A percentile compares a stretch with the other conserved stretches of the same genome.
phyloP scores from a whole-genome alignment of 139 green algal species.

The Picochlorum costavermella region DNA sequence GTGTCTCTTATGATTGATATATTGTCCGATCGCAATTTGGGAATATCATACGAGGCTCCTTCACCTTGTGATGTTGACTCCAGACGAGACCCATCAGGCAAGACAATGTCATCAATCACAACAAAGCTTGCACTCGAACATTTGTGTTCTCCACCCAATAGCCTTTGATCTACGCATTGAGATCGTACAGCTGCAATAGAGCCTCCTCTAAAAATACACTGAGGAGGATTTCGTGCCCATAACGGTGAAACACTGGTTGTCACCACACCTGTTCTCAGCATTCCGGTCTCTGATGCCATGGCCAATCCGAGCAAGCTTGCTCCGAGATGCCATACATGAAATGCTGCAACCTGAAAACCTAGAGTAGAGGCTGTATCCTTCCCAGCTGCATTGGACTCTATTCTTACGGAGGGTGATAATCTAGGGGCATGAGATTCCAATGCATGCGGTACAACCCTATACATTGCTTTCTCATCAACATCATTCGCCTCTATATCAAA shows the following conservation, averaged over 20 bases:
- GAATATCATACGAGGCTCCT: too few relatives aligned
- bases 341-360: neutral
- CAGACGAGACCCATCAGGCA: too few relatives aligned
- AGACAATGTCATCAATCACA: neutral
- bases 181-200: neutral
- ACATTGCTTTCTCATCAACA: neutral
- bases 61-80: too few relatives aligned
- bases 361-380: neutral
- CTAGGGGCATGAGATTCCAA: constrained; percentile 27
- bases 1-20: too few relatives aligned
- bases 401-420: neutral
- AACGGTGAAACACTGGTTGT: neutral
- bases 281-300: neutral
- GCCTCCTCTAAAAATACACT: constrained; percentile 3
- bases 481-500: neutral
- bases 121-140: neutral
- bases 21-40: too few relatives aligned
- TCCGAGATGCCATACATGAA: neutral
- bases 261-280: neutral
- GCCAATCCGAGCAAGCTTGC: neutral
- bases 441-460: constrained; percentile 19
- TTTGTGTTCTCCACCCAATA: neutral
- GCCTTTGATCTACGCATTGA: neutral
- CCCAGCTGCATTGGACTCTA: neutral
- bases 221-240: neutral